Base-by-base conservation (phyloP, 768 basidiomycete species). In the Podaxis sp. region DNA sequence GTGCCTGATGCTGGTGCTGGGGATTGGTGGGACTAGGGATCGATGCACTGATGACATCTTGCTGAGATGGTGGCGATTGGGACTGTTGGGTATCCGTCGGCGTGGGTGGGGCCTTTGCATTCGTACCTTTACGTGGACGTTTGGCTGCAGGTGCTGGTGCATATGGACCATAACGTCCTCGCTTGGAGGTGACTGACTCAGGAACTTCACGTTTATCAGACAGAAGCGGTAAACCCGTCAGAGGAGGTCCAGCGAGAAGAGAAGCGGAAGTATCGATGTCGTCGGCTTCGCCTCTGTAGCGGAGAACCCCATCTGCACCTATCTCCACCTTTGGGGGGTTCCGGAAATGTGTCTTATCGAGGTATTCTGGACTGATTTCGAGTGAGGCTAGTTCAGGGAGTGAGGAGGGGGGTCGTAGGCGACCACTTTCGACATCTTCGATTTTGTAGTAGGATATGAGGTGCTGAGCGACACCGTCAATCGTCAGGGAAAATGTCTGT, bases 401-500 rank as follows among this genome's bases (percentile, higher is more conserved):
- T 2, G 92, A 89, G 0, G 93, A 96, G 0, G 96, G 96, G 0
- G 91, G 83, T 38, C 94, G 88, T 12, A 98, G 85, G 33, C 93
- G 89, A 13, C 95, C 96, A 52, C 86, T 85, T 61, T 92, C 85
- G 29, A 97, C 94, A 72, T 98, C 96, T 64, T 93, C 89, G 57
- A 96, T 83, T 67, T 88, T 89, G 80, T 97, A 98, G 78, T 98
- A 98, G 4, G 94, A 95, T 55, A 98, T 92, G 59, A 97, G 83
- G 73, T 97, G 96, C 70, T 97, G 94, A 1, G 93, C 83, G 38
- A 90, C 90, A 25, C 92, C 93, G 59, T 82, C 82, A 63, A 95
- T 93, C 22, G 88, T 88, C 60, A 97, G 79, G 11, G 95, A 96
- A 73, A 97, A 95, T 8, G 95, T 96, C 94, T 96, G 72, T 29